phyloP scores from a whole-genome alignment of 345 rosid species.

The Euphorbia tirucalli region DNA sequence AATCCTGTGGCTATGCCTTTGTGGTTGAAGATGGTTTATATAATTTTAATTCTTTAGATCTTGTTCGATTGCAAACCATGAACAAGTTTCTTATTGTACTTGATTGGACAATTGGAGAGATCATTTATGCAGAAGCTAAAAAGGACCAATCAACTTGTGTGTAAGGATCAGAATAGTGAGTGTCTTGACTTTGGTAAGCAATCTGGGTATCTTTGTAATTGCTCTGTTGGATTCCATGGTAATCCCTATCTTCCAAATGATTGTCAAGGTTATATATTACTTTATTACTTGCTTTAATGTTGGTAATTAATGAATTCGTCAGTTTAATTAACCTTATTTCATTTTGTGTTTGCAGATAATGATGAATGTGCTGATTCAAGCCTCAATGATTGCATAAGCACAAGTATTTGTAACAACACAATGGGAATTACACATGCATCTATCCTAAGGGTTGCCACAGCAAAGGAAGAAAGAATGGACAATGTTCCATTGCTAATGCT shows the following conservation, averaged over 20 bases:
- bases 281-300: no score
- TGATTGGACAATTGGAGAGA: not conserved
- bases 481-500: no score
- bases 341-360: no score
- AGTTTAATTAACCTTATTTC: no score
- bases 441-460: no score
- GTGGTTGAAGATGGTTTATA: not conserved
- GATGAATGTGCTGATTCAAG: no score
- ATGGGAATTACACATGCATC: no score
- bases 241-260: no score
- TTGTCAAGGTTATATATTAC: not conserved
- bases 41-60: not conserved
- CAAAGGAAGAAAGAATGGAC: no score
- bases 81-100: not conserved
- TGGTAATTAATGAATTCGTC: no score
- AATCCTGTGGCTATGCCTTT: conserved; percentile 31
- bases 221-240: not conserved
- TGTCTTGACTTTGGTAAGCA: not conserved
- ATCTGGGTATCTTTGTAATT: not conserved
- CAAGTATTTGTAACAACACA: no score
- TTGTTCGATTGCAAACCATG: not conserved
- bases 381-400: no score
- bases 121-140: not conserved
- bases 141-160: not conserved
- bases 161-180: not conserved